Evolutionary conservation across 352 stramenopile genomes (phyloP).

Genomic region (Blastocystis sp.): DNA sequence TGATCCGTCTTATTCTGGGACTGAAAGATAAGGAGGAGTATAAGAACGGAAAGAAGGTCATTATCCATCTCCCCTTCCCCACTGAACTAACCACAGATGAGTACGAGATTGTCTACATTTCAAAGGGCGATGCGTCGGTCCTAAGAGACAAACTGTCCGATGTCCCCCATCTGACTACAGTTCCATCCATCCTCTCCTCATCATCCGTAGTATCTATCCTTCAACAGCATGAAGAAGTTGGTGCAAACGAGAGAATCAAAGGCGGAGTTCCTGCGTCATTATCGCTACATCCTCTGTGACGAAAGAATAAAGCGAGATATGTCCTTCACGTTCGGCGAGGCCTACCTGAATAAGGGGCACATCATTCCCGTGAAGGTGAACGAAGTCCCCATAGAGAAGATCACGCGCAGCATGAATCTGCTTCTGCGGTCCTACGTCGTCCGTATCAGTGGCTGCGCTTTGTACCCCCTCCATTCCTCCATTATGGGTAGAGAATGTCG

Average conservation of each 20-base stretch:
- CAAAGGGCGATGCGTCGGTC: constrained; percentile 23
- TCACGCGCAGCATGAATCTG: constrained; percentile 36
- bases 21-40: constrained; percentile 33
- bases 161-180: constrained; percentile 24
- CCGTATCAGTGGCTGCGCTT: neutral
- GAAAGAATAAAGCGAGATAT: constrained; percentile 23
- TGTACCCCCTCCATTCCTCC: neutral
- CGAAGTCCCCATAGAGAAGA: constrained; percentile 5
- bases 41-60: constrained; percentile 22
- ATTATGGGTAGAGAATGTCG: constrained; percentile 9
- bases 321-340: constrained; percentile 23
- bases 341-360: neutral
- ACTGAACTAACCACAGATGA: neutral
- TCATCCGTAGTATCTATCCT: constrained; percentile 62
- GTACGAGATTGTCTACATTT: constrained; percentile 50
- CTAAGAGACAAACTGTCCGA: neutral
- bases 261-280: constrained; percentile 19
- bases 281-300: constrained; percentile 59
- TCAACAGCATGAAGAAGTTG: constrained; percentile 24
- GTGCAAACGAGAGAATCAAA: constrained; percentile 33
- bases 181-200: neutral
- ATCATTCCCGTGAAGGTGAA: constrained; percentile 33
- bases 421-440: constrained; percentile 15
- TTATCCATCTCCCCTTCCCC: neutral
- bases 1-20: constrained; percentile 38